Base-by-base conservation (phyloP, 305 asterid species). In the Fraxinus nigra region DNA sequence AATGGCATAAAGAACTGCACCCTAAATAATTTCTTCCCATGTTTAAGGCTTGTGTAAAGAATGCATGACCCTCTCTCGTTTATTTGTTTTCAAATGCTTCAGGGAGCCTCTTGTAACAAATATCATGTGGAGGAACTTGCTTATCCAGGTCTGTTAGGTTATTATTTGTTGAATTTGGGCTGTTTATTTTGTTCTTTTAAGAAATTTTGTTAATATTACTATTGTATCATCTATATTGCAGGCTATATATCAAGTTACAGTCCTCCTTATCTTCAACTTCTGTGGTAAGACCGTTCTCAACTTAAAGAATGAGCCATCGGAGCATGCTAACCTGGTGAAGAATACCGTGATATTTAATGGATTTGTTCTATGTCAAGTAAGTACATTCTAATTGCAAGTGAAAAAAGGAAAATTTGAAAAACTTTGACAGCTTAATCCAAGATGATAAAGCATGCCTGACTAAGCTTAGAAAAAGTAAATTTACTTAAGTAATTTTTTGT, bases 91-190 rank as follows among this genome's bases (percentile, higher is more conserved):
- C 78, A 77, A 75, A 78, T 77, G 3, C 48, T 82, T 84, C 88
- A 94, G 98, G 92, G 98, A 95, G 87, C 97, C 97, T 13, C 95
- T 95, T 56, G 97, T 95, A 65, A 95, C 99, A 70, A 95, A 95
- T 78, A 91, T 95, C 83, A 93, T 95, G 99, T 95, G 98, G 98
- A 92, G 99, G 88, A 95, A 95, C 94, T 89, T 95, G 93, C 32
- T 87, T 30, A 80, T 95, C 63, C 99, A 95, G 97, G 99, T 94
- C 81, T 18, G 20, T 75, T 61, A 28, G 38, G 72, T 75, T 78
- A 16, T 67, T 65, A 38, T 76, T 63, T 65, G 69, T 75, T 75
- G n/a, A 54, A 51, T 86, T 67, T 40, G 22, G 73, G 63, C 78
- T 46, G 18, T 84, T 65, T 51, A 51, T 76, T 34, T 80, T 72